These are phyloP conservation scores for Cladophialophora carrionii DNA, from an alignment of 2,329 filamentous ascomycete species.

Conservation along the genomic window DNA sequence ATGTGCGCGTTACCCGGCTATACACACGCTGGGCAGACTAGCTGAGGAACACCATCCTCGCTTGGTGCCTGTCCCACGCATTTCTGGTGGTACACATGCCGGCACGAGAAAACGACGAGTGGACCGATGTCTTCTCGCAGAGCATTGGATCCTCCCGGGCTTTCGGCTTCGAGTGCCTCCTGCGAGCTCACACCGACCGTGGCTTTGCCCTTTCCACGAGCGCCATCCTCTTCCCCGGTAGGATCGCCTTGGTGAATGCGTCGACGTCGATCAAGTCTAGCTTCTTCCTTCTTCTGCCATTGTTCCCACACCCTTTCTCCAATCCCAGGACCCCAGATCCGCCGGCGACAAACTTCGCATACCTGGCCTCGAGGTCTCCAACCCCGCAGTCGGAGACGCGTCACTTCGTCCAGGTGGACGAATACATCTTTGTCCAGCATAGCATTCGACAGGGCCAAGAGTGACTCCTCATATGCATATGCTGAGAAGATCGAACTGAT, in stretches of 20 bases:
- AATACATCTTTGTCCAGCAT: constrained; percentile 90
- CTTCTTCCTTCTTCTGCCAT: constrained; percentile 67
- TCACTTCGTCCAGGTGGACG: constrained; percentile 74
- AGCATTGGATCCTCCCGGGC: constrained; percentile 6
- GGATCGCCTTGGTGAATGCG: constrained; percentile 17
- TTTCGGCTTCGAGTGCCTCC: constrained; percentile 20
- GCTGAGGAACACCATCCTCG: constrained; percentile 24
- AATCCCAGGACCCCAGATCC: constrained; percentile 87
- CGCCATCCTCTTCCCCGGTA: constrained; percentile 25
- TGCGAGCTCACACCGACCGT: constrained; percentile 21
- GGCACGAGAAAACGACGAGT: constrained; percentile 53
- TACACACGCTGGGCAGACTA: constrained; percentile 31
- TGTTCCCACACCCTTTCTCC: constrained; percentile 75
- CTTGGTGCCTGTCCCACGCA: constrained; percentile 46
- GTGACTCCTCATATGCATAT: constrained; percentile 91
- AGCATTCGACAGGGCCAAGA: constrained; percentile 80
- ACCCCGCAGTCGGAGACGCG: constrained; percentile 75
- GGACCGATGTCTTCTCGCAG: constrained; percentile 37
- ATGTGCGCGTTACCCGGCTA: constrained; percentile 17
- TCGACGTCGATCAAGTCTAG: constrained; percentile 38
- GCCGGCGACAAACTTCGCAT: constrained; percentile 80
- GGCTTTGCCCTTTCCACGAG: constrained; percentile 35
- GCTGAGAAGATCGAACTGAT: constrained; percentile 89
- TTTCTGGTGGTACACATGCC: constrained; percentile 53
- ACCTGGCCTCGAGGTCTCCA: constrained; percentile 86